These are phyloP conservation scores for Chimonanthus praecox DNA, from an alignment of 164 flowering plant species.

Conservation along the genomic window DNA sequence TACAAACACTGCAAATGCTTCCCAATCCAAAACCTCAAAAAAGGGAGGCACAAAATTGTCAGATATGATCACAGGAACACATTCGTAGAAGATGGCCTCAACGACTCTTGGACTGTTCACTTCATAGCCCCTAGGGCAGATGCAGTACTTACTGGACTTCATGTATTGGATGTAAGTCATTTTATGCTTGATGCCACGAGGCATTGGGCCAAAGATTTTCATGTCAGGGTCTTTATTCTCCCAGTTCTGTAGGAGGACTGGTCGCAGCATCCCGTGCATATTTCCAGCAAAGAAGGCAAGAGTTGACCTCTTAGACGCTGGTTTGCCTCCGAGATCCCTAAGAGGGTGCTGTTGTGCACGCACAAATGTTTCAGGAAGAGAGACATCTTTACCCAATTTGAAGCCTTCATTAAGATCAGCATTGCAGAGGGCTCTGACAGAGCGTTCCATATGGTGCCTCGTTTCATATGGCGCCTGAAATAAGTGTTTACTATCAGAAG, in stretches of 20 bases:
- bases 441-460: slow-evolving; percentile 12
- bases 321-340: slow-evolving; percentile 29
- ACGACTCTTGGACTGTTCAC: slow-evolving; percentile 42
- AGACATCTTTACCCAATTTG: slow-evolving; percentile 26
- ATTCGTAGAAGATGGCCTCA: slow-evolving; percentile 34
- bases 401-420: slow-evolving; percentile 30
- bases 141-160: slow-evolving; percentile 28
- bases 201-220: slow-evolving; percentile 15
- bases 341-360: slow-evolving; percentile 14
- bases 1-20: slow-evolving; percentile 24
- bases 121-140: slow-evolving; percentile 37
- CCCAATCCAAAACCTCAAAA: slow-evolving; percentile 32
- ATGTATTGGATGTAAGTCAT: slow-evolving; percentile 14
- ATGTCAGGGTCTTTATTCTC: slow-evolving; percentile 25
- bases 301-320: slow-evolving; percentile 19
- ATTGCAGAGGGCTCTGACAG: slow-evolving; percentile 36
- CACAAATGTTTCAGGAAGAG: slow-evolving; percentile 31
- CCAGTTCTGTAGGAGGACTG: slow-evolving; percentile 29
- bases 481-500: slow-evolving; percentile 2
- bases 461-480: slow-evolving; percentile 29
- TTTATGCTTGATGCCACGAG: slow-evolving; percentile 2
- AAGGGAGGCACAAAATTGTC: slow-evolving; percentile 40
- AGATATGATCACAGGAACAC: slow-evolving; percentile 38
- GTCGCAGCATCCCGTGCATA: slow-evolving; percentile 34
- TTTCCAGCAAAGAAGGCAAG: slow-evolving; percentile 44